phyloP scores from a whole-genome alignment of 2,329 filamentous ascomycete species.

The Stachybotrys elegans region DNA sequence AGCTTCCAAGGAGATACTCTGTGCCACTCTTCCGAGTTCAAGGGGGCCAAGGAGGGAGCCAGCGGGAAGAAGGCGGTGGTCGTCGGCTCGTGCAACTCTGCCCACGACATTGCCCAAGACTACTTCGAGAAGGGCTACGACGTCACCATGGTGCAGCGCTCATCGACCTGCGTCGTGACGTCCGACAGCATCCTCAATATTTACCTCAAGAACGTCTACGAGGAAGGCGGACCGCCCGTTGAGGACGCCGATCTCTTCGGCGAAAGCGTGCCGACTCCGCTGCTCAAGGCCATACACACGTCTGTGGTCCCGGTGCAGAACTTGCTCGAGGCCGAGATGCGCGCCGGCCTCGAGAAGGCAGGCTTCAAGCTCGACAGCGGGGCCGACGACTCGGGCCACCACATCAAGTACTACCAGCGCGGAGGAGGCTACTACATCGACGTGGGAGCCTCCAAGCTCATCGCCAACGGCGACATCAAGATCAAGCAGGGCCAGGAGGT shows the following conservation, averaged over 20 bases:
- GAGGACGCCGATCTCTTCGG: constrained; percentile 62
- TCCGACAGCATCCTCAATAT: constrained; percentile 48
- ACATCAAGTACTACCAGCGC: constrained; percentile 59
- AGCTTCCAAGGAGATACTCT: constrained; percentile 55
- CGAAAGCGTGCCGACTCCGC: constrained; percentile 51
- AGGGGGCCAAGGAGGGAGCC: constrained; percentile 41
- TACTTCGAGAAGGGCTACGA: constrained; percentile 61
- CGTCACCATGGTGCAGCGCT: constrained; percentile 66
- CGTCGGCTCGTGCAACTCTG: constrained; percentile 64
- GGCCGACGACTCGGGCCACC: constrained; percentile 50
- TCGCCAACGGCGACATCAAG: constrained; percentile 59
- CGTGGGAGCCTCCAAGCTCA: constrained; percentile 57
- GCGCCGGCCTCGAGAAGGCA: constrained; percentile 42
- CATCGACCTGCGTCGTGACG: constrained; percentile 58
- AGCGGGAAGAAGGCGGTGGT: constrained; percentile 58
- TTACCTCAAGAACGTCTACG: constrained; percentile 44
- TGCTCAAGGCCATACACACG: constrained; percentile 56
- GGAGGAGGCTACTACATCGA: constrained; percentile 70
- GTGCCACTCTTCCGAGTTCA: constrained; percentile 58
- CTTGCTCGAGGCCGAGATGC: constrained; percentile 30
- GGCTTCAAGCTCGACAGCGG: constrained; percentile 59
- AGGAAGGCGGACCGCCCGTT: constrained; percentile 49
- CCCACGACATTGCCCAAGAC: constrained; percentile 65
- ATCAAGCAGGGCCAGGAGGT: constrained; percentile 56
- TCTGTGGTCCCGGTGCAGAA: constrained; percentile 29